Evolutionary conservation across 768 basidiomycete species (phyloP).

Genomic region (Suillus sp.): DNA sequence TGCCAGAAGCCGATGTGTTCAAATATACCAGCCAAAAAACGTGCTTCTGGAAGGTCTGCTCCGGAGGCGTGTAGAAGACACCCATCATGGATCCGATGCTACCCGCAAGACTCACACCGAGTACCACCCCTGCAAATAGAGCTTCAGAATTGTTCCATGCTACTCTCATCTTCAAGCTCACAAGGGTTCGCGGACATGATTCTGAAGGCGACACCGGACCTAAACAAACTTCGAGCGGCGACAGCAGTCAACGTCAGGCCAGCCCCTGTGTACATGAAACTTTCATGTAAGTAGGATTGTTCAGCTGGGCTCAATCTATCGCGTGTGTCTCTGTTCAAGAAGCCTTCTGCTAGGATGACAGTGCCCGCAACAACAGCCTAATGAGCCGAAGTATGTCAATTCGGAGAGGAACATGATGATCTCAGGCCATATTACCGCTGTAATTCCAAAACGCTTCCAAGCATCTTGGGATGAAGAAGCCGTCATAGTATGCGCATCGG

Average conservation of each 20-base stretch:
- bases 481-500: conserved; percentile 44
- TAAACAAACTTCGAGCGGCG: conserved; percentile 79
- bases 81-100: conserved; percentile 88
- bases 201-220: conserved; percentile 63
- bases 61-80: conserved; percentile 75
- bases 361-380: conserved; percentile 76
- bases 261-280: conserved; percentile 82
- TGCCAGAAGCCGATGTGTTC: not conserved
- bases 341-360: conserved; percentile 59
- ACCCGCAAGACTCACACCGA: conserved; percentile 78
- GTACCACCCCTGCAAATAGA: conserved; percentile 61
- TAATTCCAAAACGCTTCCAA: conserved; percentile 54
- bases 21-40: conserved; percentile 72
- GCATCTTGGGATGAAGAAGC: conserved; percentile 41
- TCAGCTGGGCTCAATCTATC: conserved; percentile 64
- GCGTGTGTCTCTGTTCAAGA: conserved; percentile 80
- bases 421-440: conserved; percentile 44
- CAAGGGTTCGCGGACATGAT: conserved; percentile 87
- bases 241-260: conserved; percentile 77
- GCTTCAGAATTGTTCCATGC: not conserved
- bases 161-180: conserved; percentile 33
- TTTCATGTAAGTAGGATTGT: conserved; percentile 70
- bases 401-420: not conserved
- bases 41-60: conserved; percentile 76
- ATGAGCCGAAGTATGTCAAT: not conserved